phyloP scores from a whole-genome alignment of 2,329 filamentous ascomycete genomes.

The Colletotrichum abscissum region DNA sequence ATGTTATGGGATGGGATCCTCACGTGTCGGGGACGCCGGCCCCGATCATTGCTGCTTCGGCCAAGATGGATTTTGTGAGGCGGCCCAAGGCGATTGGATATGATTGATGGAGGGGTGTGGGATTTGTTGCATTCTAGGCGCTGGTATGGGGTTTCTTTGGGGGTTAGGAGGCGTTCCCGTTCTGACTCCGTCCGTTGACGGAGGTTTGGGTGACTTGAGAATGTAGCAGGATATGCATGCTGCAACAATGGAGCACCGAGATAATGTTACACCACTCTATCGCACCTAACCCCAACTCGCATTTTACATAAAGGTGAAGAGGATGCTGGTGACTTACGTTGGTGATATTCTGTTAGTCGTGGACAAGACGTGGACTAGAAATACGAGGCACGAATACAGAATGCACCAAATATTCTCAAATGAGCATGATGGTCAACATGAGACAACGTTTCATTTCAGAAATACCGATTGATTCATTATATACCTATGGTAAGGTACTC shows the following conservation, averaged over 20 bases:
- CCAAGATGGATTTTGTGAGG: not conserved
- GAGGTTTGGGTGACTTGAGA: not conserved
- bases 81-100: not conserved
- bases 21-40: constrained; percentile 21
- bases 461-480: not conserved
- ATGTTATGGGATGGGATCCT: constrained; percentile 49
- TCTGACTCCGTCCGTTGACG: not conserved
- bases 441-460: not conserved
- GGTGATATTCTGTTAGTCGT: not conserved
- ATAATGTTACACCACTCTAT: not conserved
- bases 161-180: not conserved
- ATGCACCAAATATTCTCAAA: not conserved
- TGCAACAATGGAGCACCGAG: not conserved
- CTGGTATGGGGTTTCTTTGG: not conserved
- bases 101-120: not conserved
- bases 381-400: not conserved
- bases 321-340: not conserved
- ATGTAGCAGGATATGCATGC: not conserved
- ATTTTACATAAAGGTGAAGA: not conserved
- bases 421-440: not conserved
- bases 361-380: not conserved
- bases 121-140: not conserved
- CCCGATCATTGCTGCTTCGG: not conserved
- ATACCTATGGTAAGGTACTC: not conserved
- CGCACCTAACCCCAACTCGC: no score